Evolutionary conservation across 2,329 filamentous ascomycete species (phyloP).

Genomic region (Leptosphaerulina australis): DNA sequence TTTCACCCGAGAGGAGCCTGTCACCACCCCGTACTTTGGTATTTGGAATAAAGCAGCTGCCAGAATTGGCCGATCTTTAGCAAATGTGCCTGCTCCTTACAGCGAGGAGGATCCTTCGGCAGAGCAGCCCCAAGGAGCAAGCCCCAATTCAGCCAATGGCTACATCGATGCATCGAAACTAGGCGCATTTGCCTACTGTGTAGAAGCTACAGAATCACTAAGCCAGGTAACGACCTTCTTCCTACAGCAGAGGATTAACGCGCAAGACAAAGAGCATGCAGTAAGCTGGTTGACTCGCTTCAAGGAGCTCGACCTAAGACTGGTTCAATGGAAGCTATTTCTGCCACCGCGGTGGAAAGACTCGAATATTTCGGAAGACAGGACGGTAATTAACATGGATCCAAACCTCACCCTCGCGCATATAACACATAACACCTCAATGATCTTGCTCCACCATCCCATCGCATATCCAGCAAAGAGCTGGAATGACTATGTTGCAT

Average conservation of each 20-base stretch:
- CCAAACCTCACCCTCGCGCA: conserved; percentile 45
- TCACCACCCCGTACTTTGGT: conserved; percentile 43
- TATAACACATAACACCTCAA: conserved; percentile 45
- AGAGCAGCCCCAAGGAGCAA: conserved; percentile 34
- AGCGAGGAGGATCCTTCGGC: conserved; percentile 41
- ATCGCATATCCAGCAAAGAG: conserved; percentile 39
- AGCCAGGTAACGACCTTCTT: conserved; percentile 46
- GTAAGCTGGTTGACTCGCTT: conserved; percentile 44
- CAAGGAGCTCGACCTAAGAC: conserved; percentile 43
- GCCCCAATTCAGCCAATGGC: conserved; percentile 39
- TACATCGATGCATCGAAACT: conserved; percentile 46
- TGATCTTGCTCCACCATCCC: conserved; percentile 44
- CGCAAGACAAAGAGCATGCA: conserved; percentile 45
- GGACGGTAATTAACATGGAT: conserved; percentile 41
- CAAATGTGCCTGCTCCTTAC: conserved; percentile 43
- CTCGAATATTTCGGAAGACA: conserved; percentile 41
- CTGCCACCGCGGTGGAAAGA: conserved; percentile 44
- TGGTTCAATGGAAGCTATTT: conserved; percentile 46
- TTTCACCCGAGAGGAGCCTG: conserved; percentile 43
- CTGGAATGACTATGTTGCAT: conserved; percentile 42
- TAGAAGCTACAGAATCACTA: conserved; percentile 43
- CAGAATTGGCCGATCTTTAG: conserved; percentile 40
- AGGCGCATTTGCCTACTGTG: conserved; percentile 44
- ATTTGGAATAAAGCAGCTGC: conserved; percentile 46
- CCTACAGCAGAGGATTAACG: conserved; percentile 43